Evolutionary conservation across 2,329 filamentous ascomycete species (phyloP).

Genomic region (Cladosporium phlei): DNA sequence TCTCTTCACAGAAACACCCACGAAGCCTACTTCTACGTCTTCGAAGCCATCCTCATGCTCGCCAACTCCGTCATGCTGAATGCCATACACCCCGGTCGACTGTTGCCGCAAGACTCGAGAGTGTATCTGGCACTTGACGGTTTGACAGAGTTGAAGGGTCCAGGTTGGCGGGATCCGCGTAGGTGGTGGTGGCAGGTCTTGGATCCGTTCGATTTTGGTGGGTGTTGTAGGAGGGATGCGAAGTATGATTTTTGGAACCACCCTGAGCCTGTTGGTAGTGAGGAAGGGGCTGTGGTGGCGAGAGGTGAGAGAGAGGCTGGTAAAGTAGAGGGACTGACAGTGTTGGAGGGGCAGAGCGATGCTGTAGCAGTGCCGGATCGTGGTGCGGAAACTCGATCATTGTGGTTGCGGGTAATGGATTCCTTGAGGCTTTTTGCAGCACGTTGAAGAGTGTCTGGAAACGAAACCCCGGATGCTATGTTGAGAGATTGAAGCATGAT

Average conservation of each 20-base stretch:
- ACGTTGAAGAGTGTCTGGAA: too few relatives aligned
- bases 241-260: slow-evolving; percentile 12
- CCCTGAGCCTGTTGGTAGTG: neutral
- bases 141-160: slow-evolving; percentile 41
- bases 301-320: neutral
- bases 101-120: slow-evolving; percentile 46
- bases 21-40: slow-evolving; percentile 53
- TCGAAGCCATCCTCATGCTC: slow-evolving; percentile 50
- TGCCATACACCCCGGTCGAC: slow-evolving; percentile 47
- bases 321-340: neutral
- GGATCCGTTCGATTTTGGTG: slow-evolving; percentile 29
- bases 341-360: too few relatives aligned
- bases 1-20: slow-evolving; percentile 37
- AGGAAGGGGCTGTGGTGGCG: neutral
- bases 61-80: slow-evolving; percentile 48
- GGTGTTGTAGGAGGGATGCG: slow-evolving; percentile 1
- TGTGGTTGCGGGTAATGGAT: too few relatives aligned
- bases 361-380: too few relatives aligned
- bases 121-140: slow-evolving; percentile 49
- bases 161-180: slow-evolving; percentile 26
- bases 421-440: too few relatives aligned
- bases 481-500: too few relatives aligned
- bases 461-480: too few relatives aligned
- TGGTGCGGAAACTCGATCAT: too few relatives aligned
- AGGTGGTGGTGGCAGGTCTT: slow-evolving; percentile 21